Conservation (phyloP, 2,329 filamentous ascomycete species). For the Chaetomium strumarium region DNA sequence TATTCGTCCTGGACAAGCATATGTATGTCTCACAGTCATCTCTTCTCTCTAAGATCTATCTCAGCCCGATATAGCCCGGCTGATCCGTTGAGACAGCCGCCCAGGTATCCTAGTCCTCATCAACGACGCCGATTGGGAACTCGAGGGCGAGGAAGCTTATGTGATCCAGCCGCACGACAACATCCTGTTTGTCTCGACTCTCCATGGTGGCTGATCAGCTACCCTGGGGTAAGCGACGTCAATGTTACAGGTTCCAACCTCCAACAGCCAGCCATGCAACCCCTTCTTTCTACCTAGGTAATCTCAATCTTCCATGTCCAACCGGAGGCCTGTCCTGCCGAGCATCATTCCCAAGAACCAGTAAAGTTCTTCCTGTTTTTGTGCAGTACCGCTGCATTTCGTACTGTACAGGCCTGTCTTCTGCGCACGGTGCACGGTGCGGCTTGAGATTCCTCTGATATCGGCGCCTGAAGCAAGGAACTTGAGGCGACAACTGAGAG, state of each 20-base stretch:
- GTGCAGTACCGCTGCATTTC: no score
- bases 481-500: no score
- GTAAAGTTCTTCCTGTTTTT: no score
- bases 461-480: no score
- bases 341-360: neutral
- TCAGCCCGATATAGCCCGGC: neutral
- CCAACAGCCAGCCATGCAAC: neutral
- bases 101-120: slow-evolving; percentile 94
- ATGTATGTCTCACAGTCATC: slow-evolving; percentile 59
- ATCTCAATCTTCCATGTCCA: neutral
- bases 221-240: neutral
- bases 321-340: slow-evolving; percentile 1
- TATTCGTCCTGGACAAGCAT: slow-evolving; percentile 81
- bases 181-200: slow-evolving; percentile 91
- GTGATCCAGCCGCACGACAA: slow-evolving; percentile 76
- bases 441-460: no score
- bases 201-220: slow-evolving; percentile 70
- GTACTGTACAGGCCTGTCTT: no score
- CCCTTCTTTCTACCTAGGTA: neutral
- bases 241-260: no score
- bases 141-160: slow-evolving; percentile 91
- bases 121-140: slow-evolving; percentile 97
- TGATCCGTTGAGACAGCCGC: slow-evolving; percentile 51
- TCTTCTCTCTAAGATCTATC: no score
- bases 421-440: no score